These are phyloP conservation scores for Rhizopus microsporus DNA, from an alignment of 371 early-diverging fungal genomes.

Conservation along the genomic window DNA sequence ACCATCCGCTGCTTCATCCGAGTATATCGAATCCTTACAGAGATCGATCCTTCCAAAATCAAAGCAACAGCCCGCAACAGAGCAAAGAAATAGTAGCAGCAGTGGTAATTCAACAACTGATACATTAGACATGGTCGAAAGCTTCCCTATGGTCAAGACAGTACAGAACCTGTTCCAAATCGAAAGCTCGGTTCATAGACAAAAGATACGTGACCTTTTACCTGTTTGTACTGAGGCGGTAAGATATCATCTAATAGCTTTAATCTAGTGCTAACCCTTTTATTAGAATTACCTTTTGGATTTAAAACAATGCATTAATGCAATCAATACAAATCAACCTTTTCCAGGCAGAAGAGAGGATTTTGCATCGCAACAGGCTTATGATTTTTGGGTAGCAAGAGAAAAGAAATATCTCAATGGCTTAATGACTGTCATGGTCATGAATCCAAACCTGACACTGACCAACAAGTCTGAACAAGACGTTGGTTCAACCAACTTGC, in stretches of 20 bases:
- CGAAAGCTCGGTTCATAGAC: constrained; percentile 36
- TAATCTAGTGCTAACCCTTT: neutral
- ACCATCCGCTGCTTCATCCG: constrained; percentile 33
- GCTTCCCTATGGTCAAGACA: constrained; percentile 45
- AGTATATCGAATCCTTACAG: constrained; percentile 30
- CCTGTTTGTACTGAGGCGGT: constrained; percentile 51
- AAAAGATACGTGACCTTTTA: constrained; percentile 43
- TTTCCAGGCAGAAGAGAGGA: constrained; percentile 54
- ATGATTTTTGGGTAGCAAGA: constrained; percentile 49
- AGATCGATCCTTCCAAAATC: constrained; percentile 31
- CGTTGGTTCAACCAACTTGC: constrained; percentile 36
- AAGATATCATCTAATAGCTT: constrained; percentile 13
- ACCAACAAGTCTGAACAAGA: constrained; percentile 37
- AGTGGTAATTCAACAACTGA: constrained; percentile 16
- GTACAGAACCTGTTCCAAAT: constrained; percentile 49
- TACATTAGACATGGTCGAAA: constrained; percentile 40
- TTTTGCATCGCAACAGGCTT: constrained; percentile 41
- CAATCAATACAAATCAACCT: constrained; percentile 47
- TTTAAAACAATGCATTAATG: constrained; percentile 50
- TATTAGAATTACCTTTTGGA: constrained; percentile 44
- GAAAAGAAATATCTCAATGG: constrained; percentile 50
- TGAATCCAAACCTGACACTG: constrained; percentile 42
- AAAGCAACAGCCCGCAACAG: constrained; percentile 22
- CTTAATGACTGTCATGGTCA: constrained; percentile 48
- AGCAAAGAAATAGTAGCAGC: constrained; percentile 14